These are phyloP conservation scores for Penicillium occitanis DNA, from an alignment of 2,329 filamentous ascomycete species.

Conservation along the genomic window DNA sequence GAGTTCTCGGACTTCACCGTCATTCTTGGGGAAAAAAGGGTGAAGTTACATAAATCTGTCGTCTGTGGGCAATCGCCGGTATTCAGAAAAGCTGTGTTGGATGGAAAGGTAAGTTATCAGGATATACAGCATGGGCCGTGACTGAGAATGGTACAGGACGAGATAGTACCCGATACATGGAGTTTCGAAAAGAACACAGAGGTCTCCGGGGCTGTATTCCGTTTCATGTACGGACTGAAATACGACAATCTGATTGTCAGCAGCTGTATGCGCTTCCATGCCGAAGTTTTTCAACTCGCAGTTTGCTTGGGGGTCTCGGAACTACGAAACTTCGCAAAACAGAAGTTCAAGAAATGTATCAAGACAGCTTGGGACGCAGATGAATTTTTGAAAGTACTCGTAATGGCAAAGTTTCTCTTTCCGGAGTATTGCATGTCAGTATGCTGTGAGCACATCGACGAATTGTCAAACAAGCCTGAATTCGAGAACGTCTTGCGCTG, in stretches of 20 bases:
- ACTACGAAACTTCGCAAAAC: background rate
- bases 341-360: background rate
- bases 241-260: background rate
- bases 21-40: background rate
- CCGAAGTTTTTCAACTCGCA: background rate
- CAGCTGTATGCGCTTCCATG: background rate
- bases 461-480: background rate
- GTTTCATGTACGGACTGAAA: background rate
- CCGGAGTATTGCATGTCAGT: background rate
- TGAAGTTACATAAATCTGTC: background rate
- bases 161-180: background rate
- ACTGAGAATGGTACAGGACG: background rate
- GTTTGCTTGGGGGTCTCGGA: background rate
- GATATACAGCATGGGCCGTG: background rate
- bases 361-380: background rate
- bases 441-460: background rate
- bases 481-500: background rate
- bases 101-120: background rate
- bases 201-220: background rate
- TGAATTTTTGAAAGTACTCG: background rate
- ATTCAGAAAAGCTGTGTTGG: background rate
- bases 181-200: too few relatives aligned
- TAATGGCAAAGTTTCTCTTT: fast-evolving
- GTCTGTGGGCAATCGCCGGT: background rate
- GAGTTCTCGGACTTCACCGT: background rate